Evolutionary conservation across 2,329 filamentous ascomycete species (phyloP).

Genomic region (Scedosporium boydii): DNA sequence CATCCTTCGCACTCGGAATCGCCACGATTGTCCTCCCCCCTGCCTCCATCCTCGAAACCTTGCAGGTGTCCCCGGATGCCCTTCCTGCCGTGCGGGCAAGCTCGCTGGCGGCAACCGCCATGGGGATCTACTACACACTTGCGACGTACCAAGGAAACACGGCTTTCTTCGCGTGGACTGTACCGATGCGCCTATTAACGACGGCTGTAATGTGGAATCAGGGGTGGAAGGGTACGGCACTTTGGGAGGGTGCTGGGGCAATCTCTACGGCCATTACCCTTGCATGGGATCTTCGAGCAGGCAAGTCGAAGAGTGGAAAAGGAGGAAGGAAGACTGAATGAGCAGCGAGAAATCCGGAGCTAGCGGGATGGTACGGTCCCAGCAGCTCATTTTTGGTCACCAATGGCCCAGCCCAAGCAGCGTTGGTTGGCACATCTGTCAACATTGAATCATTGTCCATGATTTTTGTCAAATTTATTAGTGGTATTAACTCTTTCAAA

Average conservation of each 20-base stretch:
- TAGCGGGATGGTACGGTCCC: too few species aligned
- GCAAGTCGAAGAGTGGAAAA: too few species aligned
- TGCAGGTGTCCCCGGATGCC: conserved; percentile 8
- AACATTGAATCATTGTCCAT: too few species aligned
- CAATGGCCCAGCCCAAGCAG: too few species aligned
- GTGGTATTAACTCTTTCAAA: too few species aligned
- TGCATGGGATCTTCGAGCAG: too few species aligned
- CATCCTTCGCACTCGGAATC: conserved; percentile 14
- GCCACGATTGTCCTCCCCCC: neutral
- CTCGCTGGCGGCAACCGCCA: conserved; percentile 19
- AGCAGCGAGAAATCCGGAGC: too few species aligned
- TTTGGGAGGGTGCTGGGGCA: conserved; percentile 20
- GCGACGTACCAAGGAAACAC: conserved; percentile 21
- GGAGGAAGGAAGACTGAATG: too few species aligned
- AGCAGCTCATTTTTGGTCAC: too few species aligned
- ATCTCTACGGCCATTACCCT: conserved; percentile 6
- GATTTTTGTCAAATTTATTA: too few species aligned
- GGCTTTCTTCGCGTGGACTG: conserved; percentile 18
- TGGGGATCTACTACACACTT: conserved; percentile 22
- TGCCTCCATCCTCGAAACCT: neutral
- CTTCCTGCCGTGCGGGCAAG: conserved; percentile 10
- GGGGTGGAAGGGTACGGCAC: conserved; percentile 16
- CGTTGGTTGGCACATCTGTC: too few species aligned
- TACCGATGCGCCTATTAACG: conserved; percentile 20
- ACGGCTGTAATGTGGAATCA: conserved; percentile 18